Evolutionary conservation across 257 asterid species (phyloP), one percentile per base, ranked within the genome.

Genomic region (Cruciata laevipes): DNA sequence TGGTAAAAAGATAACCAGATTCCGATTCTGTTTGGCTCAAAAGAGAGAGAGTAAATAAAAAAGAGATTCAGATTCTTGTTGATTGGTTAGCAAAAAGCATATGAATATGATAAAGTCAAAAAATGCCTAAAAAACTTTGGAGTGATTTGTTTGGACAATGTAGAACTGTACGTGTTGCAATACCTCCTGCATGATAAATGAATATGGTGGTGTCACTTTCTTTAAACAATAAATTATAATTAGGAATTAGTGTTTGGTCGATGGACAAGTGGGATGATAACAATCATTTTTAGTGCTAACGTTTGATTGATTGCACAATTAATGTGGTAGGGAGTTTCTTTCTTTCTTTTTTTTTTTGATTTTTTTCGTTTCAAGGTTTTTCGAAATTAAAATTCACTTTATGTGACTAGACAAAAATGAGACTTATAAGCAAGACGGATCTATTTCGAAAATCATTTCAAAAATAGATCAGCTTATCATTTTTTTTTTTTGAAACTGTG

Each of bases 41-140:
- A 47, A 17, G 55, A 1, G 20, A 5, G 27, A n/a, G 27, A 6
- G 2, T 6, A 16, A 51, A 51, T 3, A 17, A 3, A 49, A 14
- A 31, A 32, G 14, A 59, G 37, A 30, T 57, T 57, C 62, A 57
- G 62, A 57, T 57, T 57, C 62, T 25, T 57, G 7, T 47, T 47
- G 16, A 47, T 53, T 53, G 20, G 60, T 1, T 17, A 17, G n/a
- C 55, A 14, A 47, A 47, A 47, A 47, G 55, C 55, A 47, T 17
- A 17, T 17, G 55, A 47, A 47, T 47, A 37, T 47, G 10, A 21
- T 53, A 53, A 53, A 21, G 60, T 53, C 60, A 53, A 53, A 53
- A 53, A 8, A 14, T 27, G 9, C 27, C 1, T 5, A 53, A 20
- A 53, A 18, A n/a, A 18, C 24, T 6, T 53, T 7, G 30, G 13